These are phyloP conservation scores for Leccinum disarticulatum DNA, from an alignment of 768 basidiomycete genomes.

Conservation along the genomic window DNA sequence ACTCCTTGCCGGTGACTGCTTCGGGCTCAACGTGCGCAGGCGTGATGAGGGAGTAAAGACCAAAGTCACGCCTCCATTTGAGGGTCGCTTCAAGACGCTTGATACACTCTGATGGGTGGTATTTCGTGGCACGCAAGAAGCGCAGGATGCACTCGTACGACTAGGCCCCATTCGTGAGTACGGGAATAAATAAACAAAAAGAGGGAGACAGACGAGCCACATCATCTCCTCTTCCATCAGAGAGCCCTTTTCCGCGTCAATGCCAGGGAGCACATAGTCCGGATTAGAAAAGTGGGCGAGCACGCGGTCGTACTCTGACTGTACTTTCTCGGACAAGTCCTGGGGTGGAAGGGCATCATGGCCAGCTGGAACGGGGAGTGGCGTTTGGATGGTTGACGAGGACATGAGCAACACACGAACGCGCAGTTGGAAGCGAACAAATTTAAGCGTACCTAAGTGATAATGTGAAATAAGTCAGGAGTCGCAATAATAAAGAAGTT, in stretches of 20 bases:
- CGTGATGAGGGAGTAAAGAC: conserved; percentile 62
- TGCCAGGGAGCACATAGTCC: conserved; percentile 52
- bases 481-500: no score
- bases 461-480: no score
- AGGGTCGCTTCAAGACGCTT: conserved; percentile 69
- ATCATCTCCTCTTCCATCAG: conserved; percentile 70
- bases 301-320: conserved; percentile 51
- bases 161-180: conserved; percentile 9
- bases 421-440: background rate
- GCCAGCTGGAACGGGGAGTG: conserved; percentile 26
- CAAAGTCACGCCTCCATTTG: conserved; percentile 79
- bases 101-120: conserved; percentile 59
- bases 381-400: conserved; percentile 12
- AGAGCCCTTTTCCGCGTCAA: conserved; percentile 39
- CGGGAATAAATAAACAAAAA: no score
- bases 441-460: no score
- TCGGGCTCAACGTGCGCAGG: conserved; percentile 71
- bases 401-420: conserved; percentile 9
- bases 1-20: conserved; percentile 79
- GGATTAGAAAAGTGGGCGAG: conserved; percentile 57
- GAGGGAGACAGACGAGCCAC: conserved; percentile 73
- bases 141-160: conserved; percentile 74
- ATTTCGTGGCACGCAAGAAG: conserved; percentile 79
- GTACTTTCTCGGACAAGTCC: conserved; percentile 44
- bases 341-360: conserved; percentile 34